phyloP scores from a whole-genome alignment of 495 filamentous ascomycete species.

The Venustampulla echinocandica region DNA sequence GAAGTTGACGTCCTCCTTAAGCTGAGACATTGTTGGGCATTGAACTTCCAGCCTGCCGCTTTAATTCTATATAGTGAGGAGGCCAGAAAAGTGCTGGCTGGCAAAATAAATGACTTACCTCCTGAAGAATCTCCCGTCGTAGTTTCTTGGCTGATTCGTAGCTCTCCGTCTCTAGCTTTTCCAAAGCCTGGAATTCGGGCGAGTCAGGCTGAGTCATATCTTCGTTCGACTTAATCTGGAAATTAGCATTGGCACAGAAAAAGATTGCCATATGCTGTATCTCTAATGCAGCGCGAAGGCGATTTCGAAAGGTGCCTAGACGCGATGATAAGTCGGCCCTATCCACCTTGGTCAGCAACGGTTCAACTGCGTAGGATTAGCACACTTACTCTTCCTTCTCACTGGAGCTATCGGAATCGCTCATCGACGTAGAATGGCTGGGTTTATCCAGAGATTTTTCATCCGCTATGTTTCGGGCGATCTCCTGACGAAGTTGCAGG shows the following conservation, averaged over 20 bases:
- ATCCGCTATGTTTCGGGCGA: conserved; percentile 11
- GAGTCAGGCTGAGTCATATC: conserved; percentile 54
- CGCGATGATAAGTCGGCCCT: conserved; percentile 25
- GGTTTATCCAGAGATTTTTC: conserved; percentile 1
- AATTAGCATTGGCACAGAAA: conserved; percentile 76
- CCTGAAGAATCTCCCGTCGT: conserved; percentile 63
- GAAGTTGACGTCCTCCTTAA: too few relatives aligned
- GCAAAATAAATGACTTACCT: conserved; percentile 21
- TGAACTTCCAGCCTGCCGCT: too few relatives aligned
- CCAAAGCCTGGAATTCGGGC: conserved; percentile 52
- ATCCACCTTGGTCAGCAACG: conserved; percentile 13
- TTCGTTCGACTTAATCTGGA: conserved; percentile 65
- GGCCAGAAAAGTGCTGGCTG: background rate
- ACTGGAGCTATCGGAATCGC: conserved; percentile 29
- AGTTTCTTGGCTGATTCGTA: conserved; percentile 73
- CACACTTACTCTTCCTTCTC: conserved; percentile 24
- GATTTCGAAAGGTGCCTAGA: conserved; percentile 52
- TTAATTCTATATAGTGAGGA: too few relatives aligned
- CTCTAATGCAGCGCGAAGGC: conserved; percentile 64
- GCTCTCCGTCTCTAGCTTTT: conserved; percentile 57
- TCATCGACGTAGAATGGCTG: conserved; percentile 1
- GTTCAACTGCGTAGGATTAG: background rate
- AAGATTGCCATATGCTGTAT: conserved; percentile 75
- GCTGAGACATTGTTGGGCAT: too few relatives aligned
- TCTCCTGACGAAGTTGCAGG: conserved; percentile 38